Base-by-base conservation (phyloP, 306 rosid species). In the Prunus kanzakura region DNA sequence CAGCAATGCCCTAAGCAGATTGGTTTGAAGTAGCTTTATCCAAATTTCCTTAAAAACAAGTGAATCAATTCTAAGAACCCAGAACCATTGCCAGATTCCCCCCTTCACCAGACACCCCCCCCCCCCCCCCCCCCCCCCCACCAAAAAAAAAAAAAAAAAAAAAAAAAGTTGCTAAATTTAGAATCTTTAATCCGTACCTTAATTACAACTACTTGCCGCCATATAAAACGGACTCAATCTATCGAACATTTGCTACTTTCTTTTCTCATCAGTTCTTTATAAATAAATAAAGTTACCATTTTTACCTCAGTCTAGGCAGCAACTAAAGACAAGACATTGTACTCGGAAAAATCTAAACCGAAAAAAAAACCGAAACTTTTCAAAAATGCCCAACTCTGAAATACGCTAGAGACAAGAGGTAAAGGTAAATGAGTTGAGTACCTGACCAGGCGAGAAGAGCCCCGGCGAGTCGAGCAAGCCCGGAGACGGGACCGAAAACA, bases 361-460 rank as follows among this genome's bases (percentile, higher is more conserved):
- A 18, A 38, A 32, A 32, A 71, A 52, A 52, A 18, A 56, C 10
- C 3, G 20, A 25, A 58, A 45, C 47, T 72, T 73, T 61, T 19
- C 45, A n/a, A 8, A 11, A 74, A 74, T 25, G 35, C 38, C 60
- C 14, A 47, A 57, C 68, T 23, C 64, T 47, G n/a, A 5, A 18
- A 72, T n/a, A 11, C 32, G 50, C 47, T 19, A n/a, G 35, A 22
- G 22, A 55, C 9, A 8, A 49, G n/a, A 2, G 38, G 27, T 51
- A 22, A 71, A 12, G 22, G 52, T 64, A 35, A 7, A 41, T 3
- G 54, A 41, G 69, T 11, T 13, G 50, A 12, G 8, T 69, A 92
- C 97, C 95, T 89, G 93, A 67, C 79, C 71, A 5, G 88, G 89
- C 20, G 96, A 82, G 58, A 89, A 87, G 41, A 84, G 54, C 45